Conservation (phyloP, 2,329 filamentous ascomycete species). For the Zymoseptoria pseudotritici region DNA sequence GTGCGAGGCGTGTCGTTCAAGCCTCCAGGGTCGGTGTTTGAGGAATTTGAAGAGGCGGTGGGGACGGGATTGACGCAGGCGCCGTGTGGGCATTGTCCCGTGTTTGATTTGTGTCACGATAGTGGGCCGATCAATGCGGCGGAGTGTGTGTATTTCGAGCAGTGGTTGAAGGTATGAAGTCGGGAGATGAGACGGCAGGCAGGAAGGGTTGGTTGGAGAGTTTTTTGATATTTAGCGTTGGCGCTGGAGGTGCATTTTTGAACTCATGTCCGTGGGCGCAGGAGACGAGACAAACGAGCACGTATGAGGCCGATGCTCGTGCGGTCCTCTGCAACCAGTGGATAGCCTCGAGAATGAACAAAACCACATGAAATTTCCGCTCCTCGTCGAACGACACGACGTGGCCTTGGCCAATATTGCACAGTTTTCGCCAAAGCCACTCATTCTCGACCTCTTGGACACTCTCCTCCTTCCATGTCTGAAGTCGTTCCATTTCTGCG, state of each 20-base stretch:
- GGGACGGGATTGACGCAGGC: constrained; percentile 77
- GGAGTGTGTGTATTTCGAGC: constrained; percentile 84
- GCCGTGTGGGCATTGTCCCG: constrained; percentile 85
- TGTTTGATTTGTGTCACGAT: constrained; percentile 86
- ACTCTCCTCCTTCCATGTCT: too few species aligned
- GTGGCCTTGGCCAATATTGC: too few species aligned
- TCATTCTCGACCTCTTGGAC: too few species aligned
- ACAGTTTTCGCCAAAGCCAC: too few species aligned
- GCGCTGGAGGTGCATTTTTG: constrained; percentile 9
- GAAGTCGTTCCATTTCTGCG: too few species aligned
- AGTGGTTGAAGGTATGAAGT: constrained; percentile 56
- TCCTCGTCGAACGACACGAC: too few species aligned
- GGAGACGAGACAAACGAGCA: too few species aligned
- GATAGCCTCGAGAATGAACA: too few species aligned
- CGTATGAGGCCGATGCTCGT: too few species aligned
- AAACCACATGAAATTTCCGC: too few species aligned
- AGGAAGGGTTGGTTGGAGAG: not conserved
- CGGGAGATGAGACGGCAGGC: constrained; percentile 1
- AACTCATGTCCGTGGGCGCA: too few species aligned
- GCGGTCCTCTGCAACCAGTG: too few species aligned
- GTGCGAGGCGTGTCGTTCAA: constrained; percentile 29
- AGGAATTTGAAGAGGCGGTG: constrained; percentile 36
- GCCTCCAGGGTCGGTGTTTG: constrained; percentile 16
- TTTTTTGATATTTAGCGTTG: constrained; percentile 13
- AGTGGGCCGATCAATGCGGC: constrained; percentile 83